These are phyloP conservation scores for Ziziphus jujuba DNA, from an alignment of 306 rosid genomes.

Conservation along the genomic window DNA sequence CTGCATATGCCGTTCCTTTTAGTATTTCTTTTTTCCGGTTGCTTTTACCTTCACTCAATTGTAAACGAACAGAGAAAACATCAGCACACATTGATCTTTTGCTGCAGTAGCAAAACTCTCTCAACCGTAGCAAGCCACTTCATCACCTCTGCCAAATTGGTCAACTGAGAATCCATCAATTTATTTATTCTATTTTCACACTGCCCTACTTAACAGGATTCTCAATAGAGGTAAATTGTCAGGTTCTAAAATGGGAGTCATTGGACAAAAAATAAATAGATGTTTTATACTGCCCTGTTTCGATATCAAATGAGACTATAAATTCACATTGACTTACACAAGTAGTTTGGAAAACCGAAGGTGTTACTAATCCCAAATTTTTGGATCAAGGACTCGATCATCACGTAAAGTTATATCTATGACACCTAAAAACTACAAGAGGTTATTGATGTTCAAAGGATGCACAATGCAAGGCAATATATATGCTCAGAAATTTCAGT, in stretches of 20 bases:
- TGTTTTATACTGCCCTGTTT: too few species aligned
- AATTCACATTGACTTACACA: background rate
- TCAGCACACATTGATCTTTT: background rate
- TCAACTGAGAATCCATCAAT: background rate
- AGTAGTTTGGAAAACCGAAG: background rate
- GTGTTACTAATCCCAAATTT: background rate
- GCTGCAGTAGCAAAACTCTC: background rate
- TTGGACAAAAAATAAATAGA: too few species aligned
- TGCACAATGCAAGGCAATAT: constrained; percentile 19
- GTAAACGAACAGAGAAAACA: background rate
- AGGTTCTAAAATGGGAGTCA: background rate
- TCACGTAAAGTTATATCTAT: background rate
- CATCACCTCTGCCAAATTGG: constrained; percentile 7
- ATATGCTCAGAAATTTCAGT: constrained; percentile 37
- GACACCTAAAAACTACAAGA: background rate
- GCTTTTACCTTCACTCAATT: background rate
- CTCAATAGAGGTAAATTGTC: background rate
- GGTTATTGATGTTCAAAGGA: background rate
- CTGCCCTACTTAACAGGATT: constrained; percentile 1
- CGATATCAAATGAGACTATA: background rate
- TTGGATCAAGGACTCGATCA: background rate
- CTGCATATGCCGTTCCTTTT: background rate
- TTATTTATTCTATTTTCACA: background rate
- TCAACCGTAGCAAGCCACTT: background rate
- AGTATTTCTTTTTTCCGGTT: background rate